Conservation (phyloP, 495 filamentous ascomycete species). For the Hyphodiscus hymeniophilus region DNA sequence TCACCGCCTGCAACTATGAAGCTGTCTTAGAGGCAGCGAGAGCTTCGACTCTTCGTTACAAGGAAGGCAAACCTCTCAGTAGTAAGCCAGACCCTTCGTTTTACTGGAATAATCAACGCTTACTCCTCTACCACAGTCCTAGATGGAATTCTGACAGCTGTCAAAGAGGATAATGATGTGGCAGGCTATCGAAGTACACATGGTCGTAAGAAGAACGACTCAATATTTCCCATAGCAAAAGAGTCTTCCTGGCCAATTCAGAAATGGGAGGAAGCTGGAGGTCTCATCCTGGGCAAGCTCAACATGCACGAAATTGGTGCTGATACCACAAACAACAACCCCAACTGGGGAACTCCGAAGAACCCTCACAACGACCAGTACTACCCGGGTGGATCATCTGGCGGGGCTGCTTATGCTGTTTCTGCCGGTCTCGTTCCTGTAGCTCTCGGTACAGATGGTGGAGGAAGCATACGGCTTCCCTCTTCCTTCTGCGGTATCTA, state of each 20-base stretch:
- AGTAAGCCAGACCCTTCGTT: background rate
- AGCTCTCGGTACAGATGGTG: constrained; percentile 76
- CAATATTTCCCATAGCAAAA: constrained; percentile 31
- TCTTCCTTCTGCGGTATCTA: constrained; percentile 77
- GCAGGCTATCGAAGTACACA: constrained; percentile 59
- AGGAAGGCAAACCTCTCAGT: constrained; percentile 51
- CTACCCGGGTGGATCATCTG: constrained; percentile 86
- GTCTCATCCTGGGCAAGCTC: constrained; percentile 73
- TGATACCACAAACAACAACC: constrained; percentile 80
- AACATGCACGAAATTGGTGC: constrained; percentile 90
- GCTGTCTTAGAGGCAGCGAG: constrained; percentile 56
- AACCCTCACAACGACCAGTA: constrained; percentile 77
- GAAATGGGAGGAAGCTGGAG: constrained; percentile 70
- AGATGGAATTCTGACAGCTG: constrained; percentile 78
- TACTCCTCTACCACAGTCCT: constrained; percentile 31
- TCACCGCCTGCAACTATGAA: constrained; percentile 51
- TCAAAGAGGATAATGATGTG: constrained; percentile 80
- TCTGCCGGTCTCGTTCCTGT: constrained; percentile 71
- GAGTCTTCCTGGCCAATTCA: constrained; percentile 66
- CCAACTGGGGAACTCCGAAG: constrained; percentile 65
- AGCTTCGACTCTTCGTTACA: constrained; percentile 63
- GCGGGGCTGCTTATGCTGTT: constrained; percentile 74
- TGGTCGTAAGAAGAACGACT: constrained; percentile 41
- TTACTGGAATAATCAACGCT: too few relatives aligned
- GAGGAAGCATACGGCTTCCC: constrained; percentile 79